Evolutionary conservation across 2,329 filamentous ascomycete genomes (phyloP).

Genomic region (Madurella fahalii): DNA sequence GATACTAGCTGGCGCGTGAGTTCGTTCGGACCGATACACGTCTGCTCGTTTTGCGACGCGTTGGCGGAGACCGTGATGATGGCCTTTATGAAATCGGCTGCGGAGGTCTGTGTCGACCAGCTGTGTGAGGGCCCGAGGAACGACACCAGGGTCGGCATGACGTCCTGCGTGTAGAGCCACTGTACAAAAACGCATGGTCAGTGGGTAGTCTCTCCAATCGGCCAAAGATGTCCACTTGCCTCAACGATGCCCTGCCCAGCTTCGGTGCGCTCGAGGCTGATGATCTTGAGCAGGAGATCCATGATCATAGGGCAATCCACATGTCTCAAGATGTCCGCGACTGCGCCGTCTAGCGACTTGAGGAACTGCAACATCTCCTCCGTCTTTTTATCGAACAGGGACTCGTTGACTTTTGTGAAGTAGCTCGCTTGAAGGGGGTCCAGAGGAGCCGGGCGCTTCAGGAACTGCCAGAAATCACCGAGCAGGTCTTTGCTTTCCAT

Average conservation of each 20-base stretch:
- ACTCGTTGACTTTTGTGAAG: slow-evolving; percentile 98
- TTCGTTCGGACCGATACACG: slow-evolving; percentile 97
- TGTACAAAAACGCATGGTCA: slow-evolving; percentile 32
- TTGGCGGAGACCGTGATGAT: slow-evolving; percentile 99
- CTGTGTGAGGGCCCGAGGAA: slow-evolving; percentile 82
- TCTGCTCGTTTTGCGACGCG: slow-evolving; percentile 94
- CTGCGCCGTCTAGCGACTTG: slow-evolving; percentile 74
- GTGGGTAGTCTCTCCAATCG: not conserved
- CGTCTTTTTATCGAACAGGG: slow-evolving; percentile 95
- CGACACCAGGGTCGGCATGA: slow-evolving; percentile 81
- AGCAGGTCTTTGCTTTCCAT: slow-evolving; percentile 78
- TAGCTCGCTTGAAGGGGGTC: slow-evolving; percentile 94
- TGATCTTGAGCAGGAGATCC: slow-evolving; percentile 94
- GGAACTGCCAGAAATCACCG: slow-evolving; percentile 84
- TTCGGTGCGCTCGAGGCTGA: slow-evolving; percentile 89
- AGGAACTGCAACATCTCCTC: slow-evolving; percentile 93
- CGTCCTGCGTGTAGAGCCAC: slow-evolving; percentile 88
- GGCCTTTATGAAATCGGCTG: slow-evolving; percentile 95
- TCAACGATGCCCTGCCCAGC: slow-evolving; percentile 91
- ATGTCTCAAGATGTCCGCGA: slow-evolving; percentile 83
- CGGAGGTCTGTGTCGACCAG: slow-evolving; percentile 90
- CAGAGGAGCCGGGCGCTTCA: slow-evolving; percentile 77
- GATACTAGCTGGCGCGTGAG: slow-evolving; percentile 93
- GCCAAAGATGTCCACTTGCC: slow-evolving; percentile 48
- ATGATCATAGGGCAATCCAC: slow-evolving; percentile 98